Evolutionary conservation across 2,329 filamentous ascomycete species (phyloP).

Genomic region (Aspergillus viridinutans): DNA sequence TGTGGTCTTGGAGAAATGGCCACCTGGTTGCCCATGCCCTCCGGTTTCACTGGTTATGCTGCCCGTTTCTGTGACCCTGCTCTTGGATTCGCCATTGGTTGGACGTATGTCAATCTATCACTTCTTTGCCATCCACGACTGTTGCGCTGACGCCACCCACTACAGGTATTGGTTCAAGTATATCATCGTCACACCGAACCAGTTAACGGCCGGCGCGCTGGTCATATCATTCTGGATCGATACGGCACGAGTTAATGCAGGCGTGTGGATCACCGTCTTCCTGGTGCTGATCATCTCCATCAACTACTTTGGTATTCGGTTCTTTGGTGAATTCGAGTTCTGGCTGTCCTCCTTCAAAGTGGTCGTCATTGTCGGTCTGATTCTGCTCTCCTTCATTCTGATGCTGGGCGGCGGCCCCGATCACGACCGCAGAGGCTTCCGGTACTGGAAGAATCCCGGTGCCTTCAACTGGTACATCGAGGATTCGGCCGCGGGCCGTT

Average conservation of each 20-base stretch:
- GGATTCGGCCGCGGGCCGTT: conserved; percentile 47
- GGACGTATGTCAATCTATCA: conserved; percentile 48
- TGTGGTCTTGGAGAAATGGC: conserved; percentile 79
- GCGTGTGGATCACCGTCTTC: conserved; percentile 73
- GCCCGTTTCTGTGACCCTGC: conserved; percentile 75
- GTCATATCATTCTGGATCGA: conserved; percentile 75
- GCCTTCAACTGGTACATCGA: conserved; percentile 51
- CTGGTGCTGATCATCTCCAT: conserved; percentile 59
- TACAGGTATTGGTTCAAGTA: conserved; percentile 64
- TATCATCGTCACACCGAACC: conserved; percentile 80
- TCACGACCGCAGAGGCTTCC: conserved; percentile 59
- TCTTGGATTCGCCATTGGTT: conserved; percentile 74
- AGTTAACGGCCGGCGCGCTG: conserved; percentile 73
- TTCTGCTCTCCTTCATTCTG: conserved; percentile 61
- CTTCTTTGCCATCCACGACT: not conserved
- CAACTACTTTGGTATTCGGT: conserved; percentile 67
- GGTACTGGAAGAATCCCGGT: conserved; percentile 62
- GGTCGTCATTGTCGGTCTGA: conserved; percentile 61
- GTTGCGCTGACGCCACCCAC: conserved; percentile 6
- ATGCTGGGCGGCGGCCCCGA: conserved; percentile 63
- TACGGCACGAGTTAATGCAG: conserved; percentile 64
- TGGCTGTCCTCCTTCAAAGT: conserved; percentile 63
- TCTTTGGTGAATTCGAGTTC: conserved; percentile 66
- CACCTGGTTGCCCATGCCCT: conserved; percentile 70
- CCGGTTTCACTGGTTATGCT: conserved; percentile 79